Base-by-base conservation (phyloP, 139 green algal species). In the Mesotaenium endlicherianum region DNA sequence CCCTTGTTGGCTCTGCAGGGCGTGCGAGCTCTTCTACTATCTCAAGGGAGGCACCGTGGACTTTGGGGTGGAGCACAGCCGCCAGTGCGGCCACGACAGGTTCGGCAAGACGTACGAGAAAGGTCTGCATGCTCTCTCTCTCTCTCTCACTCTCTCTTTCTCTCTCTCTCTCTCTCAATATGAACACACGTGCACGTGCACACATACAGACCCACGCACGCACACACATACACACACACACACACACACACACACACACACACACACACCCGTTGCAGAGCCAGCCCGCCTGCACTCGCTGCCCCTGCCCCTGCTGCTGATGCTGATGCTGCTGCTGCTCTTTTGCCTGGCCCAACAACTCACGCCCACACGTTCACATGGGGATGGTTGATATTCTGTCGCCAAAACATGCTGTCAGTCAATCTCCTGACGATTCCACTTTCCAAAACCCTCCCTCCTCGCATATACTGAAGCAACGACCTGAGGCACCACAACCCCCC, bases 1-100 rank as follows among this genome's bases (percentile, higher is more conserved):
- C n/a, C 36, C 5, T 3, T 44, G 39, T 44, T 5, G 69, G 26
- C 17, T 3, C 3, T 77, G 69, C 68, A 86, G 79, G 2, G 81
- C 81, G 14, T 72, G 81, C 55, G 75, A 87, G 75, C 74, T 87
- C n/a, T 87, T 87, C 40, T 87, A 84, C 72, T 76, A 87, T 42
- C 44, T 87, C 17, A 87, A 87, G 44, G 81, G 81, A 16, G 81
- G 81, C 36, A 53, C 39, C 0, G 81, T 87, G 14, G 74, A 87
- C 57, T 87, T 78, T 53, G 81, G 81, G 8, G 49, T 26, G 36
- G 81, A 84, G 81, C 81, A 87, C 81, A 87, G 81, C 42, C 72
- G 39, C 30, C 20, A 41, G 8, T 31, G 8, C 50, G 74, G 81
- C 8, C 81, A 87, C 42, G 36, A 83, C 31, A 36, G 74, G 38